phyloP scores from a whole-genome alignment of 2,329 filamentous ascomycete species.

The Colletotrichum falcatum region DNA sequence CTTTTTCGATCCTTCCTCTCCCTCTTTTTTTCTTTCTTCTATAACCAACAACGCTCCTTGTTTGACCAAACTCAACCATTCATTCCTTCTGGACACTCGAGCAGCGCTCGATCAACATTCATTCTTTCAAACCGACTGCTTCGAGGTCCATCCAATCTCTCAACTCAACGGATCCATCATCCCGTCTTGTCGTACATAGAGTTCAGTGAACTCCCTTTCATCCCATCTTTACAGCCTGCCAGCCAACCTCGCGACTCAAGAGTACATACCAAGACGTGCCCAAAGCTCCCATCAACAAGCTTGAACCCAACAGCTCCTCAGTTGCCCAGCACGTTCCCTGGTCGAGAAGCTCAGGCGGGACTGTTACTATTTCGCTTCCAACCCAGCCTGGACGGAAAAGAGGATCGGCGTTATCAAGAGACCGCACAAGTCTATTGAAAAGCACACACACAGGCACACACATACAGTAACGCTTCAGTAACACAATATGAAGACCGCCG shows the following conservation, averaged over 20 bases:
- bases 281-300: conserved; percentile 34
- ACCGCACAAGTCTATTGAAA: conserved; percentile 26
- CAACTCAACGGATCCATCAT: conserved; percentile 30
- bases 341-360: conserved; percentile 22
- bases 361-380: conserved; percentile 40
- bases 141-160: conserved; percentile 33
- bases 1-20: conserved; percentile 10
- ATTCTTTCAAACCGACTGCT: conserved; percentile 31
- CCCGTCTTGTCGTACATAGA: conserved; percentile 32
- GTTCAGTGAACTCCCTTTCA: conserved; percentile 40
- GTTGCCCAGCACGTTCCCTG: conserved; percentile 39
- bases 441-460: background rate
- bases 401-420: conserved; percentile 18
- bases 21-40: conserved; percentile 22
- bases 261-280: conserved; percentile 33
- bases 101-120: conserved; percentile 41
- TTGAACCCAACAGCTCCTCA: conserved; percentile 26
- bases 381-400: conserved; percentile 26
- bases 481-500: conserved; percentile 58
- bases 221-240: conserved; percentile 33
- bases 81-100: conserved; percentile 39
- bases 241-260: conserved; percentile 13
- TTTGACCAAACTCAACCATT: conserved; percentile 36
- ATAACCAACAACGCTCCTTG: conserved; percentile 39
- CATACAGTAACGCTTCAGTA: conserved; percentile 13